Percentiles rank a stretch among this genome's conserved stretches.
Evolutionary conservation across 148 eudicot species (phyloP).

Genomic region (Mesembryanthemum crystallinum): DNA sequence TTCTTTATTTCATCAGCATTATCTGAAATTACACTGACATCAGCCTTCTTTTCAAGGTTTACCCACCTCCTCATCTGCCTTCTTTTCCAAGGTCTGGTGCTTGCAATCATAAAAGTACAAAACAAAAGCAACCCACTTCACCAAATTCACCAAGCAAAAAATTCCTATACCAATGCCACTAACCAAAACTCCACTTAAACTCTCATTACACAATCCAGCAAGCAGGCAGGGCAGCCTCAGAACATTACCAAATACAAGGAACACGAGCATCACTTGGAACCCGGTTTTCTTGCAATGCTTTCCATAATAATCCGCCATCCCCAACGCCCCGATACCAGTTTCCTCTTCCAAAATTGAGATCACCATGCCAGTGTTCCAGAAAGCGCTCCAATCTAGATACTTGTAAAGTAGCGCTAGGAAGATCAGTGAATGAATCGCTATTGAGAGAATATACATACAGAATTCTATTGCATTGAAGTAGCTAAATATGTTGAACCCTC

Average conservation of each 20-base stretch:
- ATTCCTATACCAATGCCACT: conserved; percentile 8
- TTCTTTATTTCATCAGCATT: too few species aligned
- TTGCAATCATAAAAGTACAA: conserved; percentile 24
- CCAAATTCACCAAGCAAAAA: conserved; percentile 19
- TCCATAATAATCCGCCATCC: conserved; percentile 25
- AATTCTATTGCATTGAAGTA: not conserved
- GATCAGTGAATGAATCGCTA: conserved; percentile 5
- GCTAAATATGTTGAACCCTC: not conserved
- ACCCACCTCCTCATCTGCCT: conserved; percentile 18
- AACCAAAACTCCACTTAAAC: not conserved
- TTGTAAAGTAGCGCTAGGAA: conserved; percentile 20
- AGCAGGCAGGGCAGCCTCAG: conserved; percentile 15
- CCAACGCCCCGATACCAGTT: conserved; percentile 27
- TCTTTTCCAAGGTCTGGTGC: conserved; percentile 10
- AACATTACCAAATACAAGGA: conserved; percentile 1
- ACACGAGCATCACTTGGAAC: conserved; percentile 13
- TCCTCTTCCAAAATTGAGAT: conserved; percentile 31
- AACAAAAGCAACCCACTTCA: conserved; percentile 26
- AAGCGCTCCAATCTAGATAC: conserved; percentile 30
- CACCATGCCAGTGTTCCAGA: conserved; percentile 35
- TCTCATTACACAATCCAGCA: conserved; percentile 1
- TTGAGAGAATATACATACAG: not conserved
- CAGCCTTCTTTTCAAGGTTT: not conserved
- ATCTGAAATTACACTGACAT: not conserved
- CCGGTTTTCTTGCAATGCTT: conserved; percentile 16